Evolutionary conservation across 1,139 yeast genomes (phyloP), one percentile per base, ranked within the genome.

Genomic region (Candida sojae): DNA sequence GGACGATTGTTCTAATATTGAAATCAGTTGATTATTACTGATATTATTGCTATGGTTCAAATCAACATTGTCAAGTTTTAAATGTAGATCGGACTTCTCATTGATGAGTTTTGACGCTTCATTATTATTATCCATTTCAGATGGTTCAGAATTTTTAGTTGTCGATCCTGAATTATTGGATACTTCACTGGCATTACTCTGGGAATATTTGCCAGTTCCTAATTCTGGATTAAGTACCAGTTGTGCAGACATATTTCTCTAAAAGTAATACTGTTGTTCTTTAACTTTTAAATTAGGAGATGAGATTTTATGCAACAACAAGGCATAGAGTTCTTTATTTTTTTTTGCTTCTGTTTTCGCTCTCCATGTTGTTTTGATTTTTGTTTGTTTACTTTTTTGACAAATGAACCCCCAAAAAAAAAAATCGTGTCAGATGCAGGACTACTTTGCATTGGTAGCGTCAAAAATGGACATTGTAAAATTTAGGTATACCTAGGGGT

Each of bases 1-100:
- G 40, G 38, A 45, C 29, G 50, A 44, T 11, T 49, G 50, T 32
- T 49, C 52, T 13, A 47, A 42, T 8, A 48, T 44, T 11, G 51
- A 47, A 9, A 46, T 26, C 40, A 29, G 42, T 25, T 43, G 45
- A 23, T 32, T 25, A 34, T 34, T 13, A 9, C 9, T 34, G 8
- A 6, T 4, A 8, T 26, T 26, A 26, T 26, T 26, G 12, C 12
- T 12, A 33, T 17, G 39, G 12, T 23, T 21, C 39, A 36, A 9
- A 10, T 36, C 39, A n/a, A 11, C n/a, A 5, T 36, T 31, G 6
- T 33, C 13, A 9, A 8, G 21, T 17, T 13, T n/a, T 10, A 29
- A 6, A 17, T 30, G 35, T 5, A 33, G 6, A 12, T 23, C 32
- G 4, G 23, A 7, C 6, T 33, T 29, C 25, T 43, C 36, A 34